These are phyloP conservation scores for Mycena galericulata DNA, from an alignment of 768 basidiomycete genomes.

Conservation along the genomic window DNA sequence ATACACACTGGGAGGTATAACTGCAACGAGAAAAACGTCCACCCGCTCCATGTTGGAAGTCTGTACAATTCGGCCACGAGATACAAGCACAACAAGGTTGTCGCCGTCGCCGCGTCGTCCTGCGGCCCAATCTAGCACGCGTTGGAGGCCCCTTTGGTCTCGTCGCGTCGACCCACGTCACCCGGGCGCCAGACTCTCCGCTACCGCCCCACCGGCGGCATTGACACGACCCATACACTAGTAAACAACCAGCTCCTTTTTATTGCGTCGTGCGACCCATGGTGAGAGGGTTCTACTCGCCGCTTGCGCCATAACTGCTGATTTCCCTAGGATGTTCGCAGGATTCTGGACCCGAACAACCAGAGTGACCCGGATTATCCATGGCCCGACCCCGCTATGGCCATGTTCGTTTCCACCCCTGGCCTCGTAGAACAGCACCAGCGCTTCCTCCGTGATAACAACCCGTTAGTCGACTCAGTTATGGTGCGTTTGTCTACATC, in stretches of 20 bases:
- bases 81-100: conserved; percentile 80
- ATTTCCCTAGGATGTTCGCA: too few species aligned
- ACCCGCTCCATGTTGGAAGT: conserved; percentile 34
- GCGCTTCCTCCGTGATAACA: too few species aligned
- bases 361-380: too few species aligned
- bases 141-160: conserved; percentile 43
- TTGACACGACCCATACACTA: conserved; percentile 90
- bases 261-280: too few species aligned
- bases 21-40: neutral
- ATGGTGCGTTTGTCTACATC: neutral
- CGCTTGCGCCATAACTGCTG: too few species aligned
- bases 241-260: too few species aligned
- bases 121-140: conserved; percentile 64
- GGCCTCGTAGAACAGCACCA: too few species aligned
- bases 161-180: conserved; percentile 57
- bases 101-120: conserved; percentile 51
- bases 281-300: too few species aligned
- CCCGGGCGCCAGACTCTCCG: conserved; percentile 56
- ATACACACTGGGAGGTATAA: neutral
- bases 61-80: conserved; percentile 94
- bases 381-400: too few species aligned
- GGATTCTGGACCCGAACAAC: too few species aligned
- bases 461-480: too few species aligned
- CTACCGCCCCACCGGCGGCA: conserved; percentile 60
- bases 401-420: too few species aligned